Conservation (phyloP, 129 eudicot genomes). For the Flaveria ramosissima region DNA sequence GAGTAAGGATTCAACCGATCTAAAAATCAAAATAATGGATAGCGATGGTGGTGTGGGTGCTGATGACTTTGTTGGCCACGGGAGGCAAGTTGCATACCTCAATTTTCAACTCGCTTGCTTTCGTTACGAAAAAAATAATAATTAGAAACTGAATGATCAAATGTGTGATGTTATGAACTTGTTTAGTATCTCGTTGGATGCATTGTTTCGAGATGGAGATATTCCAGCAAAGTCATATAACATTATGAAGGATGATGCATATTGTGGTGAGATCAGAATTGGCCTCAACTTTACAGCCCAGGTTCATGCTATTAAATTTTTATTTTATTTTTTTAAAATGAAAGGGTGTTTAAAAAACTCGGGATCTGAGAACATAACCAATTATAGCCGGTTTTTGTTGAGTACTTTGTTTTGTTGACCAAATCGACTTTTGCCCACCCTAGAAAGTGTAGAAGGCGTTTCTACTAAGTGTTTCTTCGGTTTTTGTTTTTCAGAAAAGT, state of each 20-base stretch:
- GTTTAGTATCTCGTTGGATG: constrained; percentile 52
- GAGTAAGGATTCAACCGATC: constrained; percentile 32
- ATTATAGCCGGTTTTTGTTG: no score
- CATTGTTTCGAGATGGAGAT: constrained; percentile 54
- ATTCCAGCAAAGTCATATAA: constrained; percentile 56
- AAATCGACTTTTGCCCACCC: no score
- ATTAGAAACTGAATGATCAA: constrained; percentile 2
- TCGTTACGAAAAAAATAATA: background rate
- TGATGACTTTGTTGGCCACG: constrained; percentile 78
- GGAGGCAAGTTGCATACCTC: constrained; percentile 48
- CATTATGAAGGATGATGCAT: constrained; percentile 59
- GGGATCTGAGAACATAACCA: no score
- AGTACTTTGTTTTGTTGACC: no score
- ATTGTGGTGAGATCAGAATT: constrained; percentile 62
- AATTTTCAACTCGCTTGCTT: background rate
- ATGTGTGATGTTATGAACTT: constrained; percentile 2
- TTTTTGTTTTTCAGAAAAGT: constrained; percentile 42
- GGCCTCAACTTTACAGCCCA: constrained; percentile 65
- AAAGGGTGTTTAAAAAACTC: background rate
- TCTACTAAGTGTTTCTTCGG: background rate
- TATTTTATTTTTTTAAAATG: background rate
- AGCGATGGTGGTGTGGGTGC: constrained; percentile 42
- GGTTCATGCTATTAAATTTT: constrained; percentile 36
- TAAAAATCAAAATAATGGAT: constrained; percentile 63
- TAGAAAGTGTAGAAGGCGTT: background rate